A percentile compares a stretch with the other conserved stretches of the same genome.
Evolutionary conservation across 371 early-diverging fungal species (phyloP).

Genomic region (Chytridium lagenaria): DNA sequence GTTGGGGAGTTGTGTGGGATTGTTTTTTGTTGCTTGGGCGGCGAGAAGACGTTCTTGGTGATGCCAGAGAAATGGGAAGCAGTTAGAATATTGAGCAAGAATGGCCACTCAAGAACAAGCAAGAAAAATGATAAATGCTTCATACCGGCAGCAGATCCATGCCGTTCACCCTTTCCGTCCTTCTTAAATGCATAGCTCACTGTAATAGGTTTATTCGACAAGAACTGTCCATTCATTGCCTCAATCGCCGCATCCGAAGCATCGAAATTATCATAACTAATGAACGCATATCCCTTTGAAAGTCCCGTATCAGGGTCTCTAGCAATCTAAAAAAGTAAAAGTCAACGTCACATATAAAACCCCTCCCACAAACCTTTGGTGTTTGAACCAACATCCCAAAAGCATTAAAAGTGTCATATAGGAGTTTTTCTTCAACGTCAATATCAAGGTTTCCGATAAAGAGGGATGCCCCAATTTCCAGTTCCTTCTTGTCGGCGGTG

Average conservation of each 20-base stretch:
- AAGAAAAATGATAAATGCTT: too few species aligned
- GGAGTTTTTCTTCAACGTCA: slow-evolving; percentile 90
- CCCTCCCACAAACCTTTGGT: slow-evolving; percentile 74
- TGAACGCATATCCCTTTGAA: slow-evolving; percentile 94
- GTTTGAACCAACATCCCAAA: slow-evolving; percentile 91
- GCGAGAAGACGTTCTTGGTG: slow-evolving; percentile 87
- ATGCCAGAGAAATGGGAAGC: slow-evolving; percentile 16
- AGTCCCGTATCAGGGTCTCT: slow-evolving; percentile 88
- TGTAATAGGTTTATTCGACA: slow-evolving; percentile 89
- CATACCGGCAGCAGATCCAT: slow-evolving; percentile 93
- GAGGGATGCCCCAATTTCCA: slow-evolving; percentile 95
- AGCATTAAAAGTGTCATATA: slow-evolving; percentile 95
- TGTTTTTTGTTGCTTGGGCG: slow-evolving; percentile 81
- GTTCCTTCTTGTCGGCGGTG: slow-evolving; percentile 84
- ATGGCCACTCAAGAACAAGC: too few species aligned
- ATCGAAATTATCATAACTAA: slow-evolving; percentile 93
- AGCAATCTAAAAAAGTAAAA: slow-evolving; percentile 61
- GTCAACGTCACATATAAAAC: too few species aligned
- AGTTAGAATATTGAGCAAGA: not conserved
- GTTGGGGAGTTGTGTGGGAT: slow-evolving; percentile 63
- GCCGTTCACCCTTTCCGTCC: slow-evolving; percentile 97
- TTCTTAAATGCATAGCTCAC: slow-evolving; percentile 97
- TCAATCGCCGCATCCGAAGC: slow-evolving; percentile 95
- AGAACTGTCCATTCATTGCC: slow-evolving; percentile 96
- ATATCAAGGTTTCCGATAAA: slow-evolving; percentile 97